Evolutionary conservation across 2,329 filamentous ascomycete genomes (phyloP), one percentile per base, ranked within the genome.

Genomic region (Verticillium tricorpus): DNA sequence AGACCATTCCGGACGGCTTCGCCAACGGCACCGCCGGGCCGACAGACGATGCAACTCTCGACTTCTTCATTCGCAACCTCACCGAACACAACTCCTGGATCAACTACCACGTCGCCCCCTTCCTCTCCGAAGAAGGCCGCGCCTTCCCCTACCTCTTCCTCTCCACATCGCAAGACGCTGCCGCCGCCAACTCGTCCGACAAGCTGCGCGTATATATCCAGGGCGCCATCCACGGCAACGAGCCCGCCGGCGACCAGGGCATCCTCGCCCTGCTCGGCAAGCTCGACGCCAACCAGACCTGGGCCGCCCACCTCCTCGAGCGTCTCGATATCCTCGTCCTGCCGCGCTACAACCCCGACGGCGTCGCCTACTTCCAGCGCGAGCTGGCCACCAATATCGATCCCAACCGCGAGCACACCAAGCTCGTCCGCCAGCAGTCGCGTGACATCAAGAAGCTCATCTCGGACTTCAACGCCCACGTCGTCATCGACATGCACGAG

Each of bases 281-380:
- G 6, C 62, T 72, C 5, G 70, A 72, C 25, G 66, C 67, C 31
- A 69, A 72, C 28, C 52, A 65, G 4, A 66, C 66, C 0, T 72
- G 69, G 69, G n/a, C 70, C 1, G 60, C 63, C 0, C 69, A 67
- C 1, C 60, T 72, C 1, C 56, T 72, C 1, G 65, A 69, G 3
- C 69, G 68, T 39, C 65, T 72, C 63, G 70, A 72, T 19, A 72
- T 72, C 11, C 60, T 70, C 50, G 60, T 72, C 12, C 65, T 72
- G 17, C 68, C 70, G 2, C 68, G 70, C 1, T 72, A 71, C 22
- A 72, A 72, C n/a, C 68, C 68, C 0, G 70, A 72, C 15, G 70
- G 70, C 5, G 69, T 72, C 0, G 63, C 67, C 0, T 70, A 69
- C 57, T 72, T 72, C 59, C 70, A 72, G 50, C 66, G 69, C 0